These are phyloP conservation scores for Elaeagnus macrophylla DNA, from an alignment of 306 rosid genomes.

Conservation along the genomic window DNA sequence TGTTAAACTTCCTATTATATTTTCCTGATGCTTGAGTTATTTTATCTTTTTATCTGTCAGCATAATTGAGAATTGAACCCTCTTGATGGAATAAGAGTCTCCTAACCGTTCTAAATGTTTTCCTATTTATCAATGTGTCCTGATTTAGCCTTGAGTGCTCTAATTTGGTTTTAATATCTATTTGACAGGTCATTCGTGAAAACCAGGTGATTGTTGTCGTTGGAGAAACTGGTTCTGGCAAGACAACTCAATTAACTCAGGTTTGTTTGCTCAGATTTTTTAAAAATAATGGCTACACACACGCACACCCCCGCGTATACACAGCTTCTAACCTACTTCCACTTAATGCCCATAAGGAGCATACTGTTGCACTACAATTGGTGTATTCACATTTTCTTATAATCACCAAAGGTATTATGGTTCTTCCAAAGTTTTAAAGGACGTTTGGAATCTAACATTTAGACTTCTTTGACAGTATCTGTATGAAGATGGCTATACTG, in stretches of 20 bases:
- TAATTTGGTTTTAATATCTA: conserved; percentile 11
- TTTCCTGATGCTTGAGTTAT: too few species aligned
- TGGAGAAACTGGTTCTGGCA: conserved; percentile 99
- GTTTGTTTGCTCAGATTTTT: conserved; percentile 26
- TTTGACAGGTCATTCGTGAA: conserved; percentile 74
- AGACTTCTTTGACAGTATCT: conserved; percentile 60
- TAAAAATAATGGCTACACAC: neutral
- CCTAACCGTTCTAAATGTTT: conserved; percentile 3
- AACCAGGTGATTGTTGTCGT: conserved; percentile 91
- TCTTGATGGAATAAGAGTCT: too few species aligned
- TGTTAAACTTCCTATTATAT: too few species aligned
- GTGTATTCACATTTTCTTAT: too few species aligned
- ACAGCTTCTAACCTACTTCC: too few species aligned
- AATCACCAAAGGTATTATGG: too few species aligned
- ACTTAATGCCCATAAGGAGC: too few species aligned
- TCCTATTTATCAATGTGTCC: neutral
- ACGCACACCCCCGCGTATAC: too few species aligned
- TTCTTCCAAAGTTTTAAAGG: neutral
- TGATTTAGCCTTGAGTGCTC: conserved; percentile 2
- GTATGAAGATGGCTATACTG: conserved; percentile 83
- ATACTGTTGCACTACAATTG: too few species aligned
- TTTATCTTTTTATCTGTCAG: too few species aligned
- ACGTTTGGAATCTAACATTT: conserved; percentile 11
- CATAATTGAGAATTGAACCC: too few species aligned
- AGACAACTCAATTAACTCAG: conserved; percentile 97